Percentiles rank a stretch among this genome's conserved stretches.
phyloP scores from a whole-genome alignment of 2,329 filamentous ascomycete genomes.

The Paecilomyces sp. region DNA sequence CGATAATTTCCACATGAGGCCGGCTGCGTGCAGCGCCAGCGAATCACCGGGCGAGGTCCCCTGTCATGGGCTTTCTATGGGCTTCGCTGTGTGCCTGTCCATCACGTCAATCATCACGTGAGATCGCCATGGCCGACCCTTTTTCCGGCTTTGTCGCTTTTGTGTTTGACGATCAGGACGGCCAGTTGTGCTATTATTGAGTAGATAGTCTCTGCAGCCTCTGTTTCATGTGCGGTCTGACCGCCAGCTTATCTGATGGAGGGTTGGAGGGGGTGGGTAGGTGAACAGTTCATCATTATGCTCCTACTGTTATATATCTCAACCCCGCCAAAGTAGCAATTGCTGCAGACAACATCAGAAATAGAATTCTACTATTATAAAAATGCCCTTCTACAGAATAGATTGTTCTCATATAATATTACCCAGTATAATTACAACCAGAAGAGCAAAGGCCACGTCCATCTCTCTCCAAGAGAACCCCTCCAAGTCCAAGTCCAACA shows the following conservation, averaged over 20 bases:
- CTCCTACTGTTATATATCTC: too few relatives aligned
- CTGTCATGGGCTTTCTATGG: not conserved
- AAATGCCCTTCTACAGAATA: too few relatives aligned
- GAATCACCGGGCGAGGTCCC: not conserved
- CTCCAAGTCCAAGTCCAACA: too few relatives aligned
- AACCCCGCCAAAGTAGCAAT: too few relatives aligned
- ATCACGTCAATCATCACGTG: not conserved
- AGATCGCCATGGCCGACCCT: not conserved
- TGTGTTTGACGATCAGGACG: not conserved
- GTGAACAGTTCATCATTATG: too few relatives aligned
- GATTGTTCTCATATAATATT: too few relatives aligned
- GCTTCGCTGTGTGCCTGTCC: not conserved
- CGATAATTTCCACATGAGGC: not conserved
- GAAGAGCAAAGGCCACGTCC: not conserved
- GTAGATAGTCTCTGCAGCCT: not conserved
- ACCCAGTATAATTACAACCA: too few relatives aligned
- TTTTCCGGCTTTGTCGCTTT: not conserved
- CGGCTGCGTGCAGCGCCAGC: not conserved
- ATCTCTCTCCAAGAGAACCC: not conserved
- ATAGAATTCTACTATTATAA: too few relatives aligned
- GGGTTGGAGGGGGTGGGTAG: too few relatives aligned
- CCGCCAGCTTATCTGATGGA: too few relatives aligned
- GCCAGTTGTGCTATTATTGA: not conserved
- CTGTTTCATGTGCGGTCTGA: too few relatives aligned
- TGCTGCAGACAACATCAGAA: too few relatives aligned